phyloP scores from a whole-genome alignment of 2,329 filamentous ascomycete species.

The Aspergillus sojae region DNA sequence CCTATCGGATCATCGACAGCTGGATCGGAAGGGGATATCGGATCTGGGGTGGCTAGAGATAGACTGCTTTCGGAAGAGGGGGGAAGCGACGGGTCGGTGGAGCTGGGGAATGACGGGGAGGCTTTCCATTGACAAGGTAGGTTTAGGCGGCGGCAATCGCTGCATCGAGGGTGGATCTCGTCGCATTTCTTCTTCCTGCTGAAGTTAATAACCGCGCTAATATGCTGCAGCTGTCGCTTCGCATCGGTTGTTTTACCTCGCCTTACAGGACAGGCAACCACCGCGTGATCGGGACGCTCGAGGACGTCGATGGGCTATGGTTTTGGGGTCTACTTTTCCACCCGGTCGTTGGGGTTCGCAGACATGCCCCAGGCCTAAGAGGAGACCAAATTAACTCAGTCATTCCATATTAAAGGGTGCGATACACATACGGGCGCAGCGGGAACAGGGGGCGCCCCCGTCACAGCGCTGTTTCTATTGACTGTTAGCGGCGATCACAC shows the following conservation, averaged over 20 bases:
- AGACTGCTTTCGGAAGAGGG: slow-evolving; percentile 10
- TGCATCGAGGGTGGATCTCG: slow-evolving; percentile 26
- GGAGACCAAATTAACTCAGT: neutral
- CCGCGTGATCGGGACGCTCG: slow-evolving; percentile 29
- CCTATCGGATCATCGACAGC: slow-evolving; percentile 18
- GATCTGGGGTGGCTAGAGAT: slow-evolving; percentile 1
- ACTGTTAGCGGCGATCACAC: neutral
- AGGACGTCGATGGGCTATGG: slow-evolving; percentile 18
- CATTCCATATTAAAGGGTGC: neutral
- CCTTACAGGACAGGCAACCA: slow-evolving; percentile 31
- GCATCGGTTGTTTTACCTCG: slow-evolving; percentile 15
- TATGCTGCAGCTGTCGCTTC: neutral
- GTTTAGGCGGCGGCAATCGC: slow-evolving; percentile 31
- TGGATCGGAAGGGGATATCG: slow-evolving; percentile 14
- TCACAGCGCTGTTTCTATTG: slow-evolving; percentile 33
- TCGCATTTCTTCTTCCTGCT: slow-evolving; percentile 30
- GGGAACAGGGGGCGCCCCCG: slow-evolving; percentile 27
- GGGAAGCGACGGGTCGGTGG: slow-evolving; percentile 6
- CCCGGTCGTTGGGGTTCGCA: slow-evolving; percentile 24
- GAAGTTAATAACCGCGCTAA: neutral
- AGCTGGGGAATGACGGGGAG: slow-evolving; percentile 5
- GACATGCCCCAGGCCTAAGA: slow-evolving; percentile 24
- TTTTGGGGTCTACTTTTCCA: slow-evolving; percentile 1
- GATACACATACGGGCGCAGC: slow-evolving; percentile 25
- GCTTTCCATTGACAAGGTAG: slow-evolving; percentile 24